These are phyloP conservation scores for Globisporangium solare DNA, from an alignment of 352 stramenopile species.

Conservation along the genomic window DNA sequence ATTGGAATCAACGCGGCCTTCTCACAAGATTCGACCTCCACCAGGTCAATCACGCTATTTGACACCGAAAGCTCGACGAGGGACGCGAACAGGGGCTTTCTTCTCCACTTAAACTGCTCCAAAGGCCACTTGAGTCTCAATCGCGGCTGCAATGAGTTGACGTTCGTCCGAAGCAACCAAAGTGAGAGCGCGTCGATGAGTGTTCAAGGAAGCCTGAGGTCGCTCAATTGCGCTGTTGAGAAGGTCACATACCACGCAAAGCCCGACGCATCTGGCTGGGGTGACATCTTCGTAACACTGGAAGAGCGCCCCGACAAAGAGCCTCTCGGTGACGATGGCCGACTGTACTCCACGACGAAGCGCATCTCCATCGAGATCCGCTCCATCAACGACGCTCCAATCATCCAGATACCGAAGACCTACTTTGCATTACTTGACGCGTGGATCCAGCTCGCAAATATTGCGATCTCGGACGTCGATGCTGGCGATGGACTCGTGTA, in stretches of 20 bases:
- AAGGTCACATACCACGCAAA: slow-evolving; percentile 43
- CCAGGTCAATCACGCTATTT: slow-evolving; percentile 34
- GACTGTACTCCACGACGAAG: slow-evolving; percentile 27
- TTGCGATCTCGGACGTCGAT: slow-evolving; percentile 40
- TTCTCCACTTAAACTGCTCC: slow-evolving; percentile 27
- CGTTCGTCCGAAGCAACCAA: neutral
- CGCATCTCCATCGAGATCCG: slow-evolving; percentile 35
- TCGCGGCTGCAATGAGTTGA: slow-evolving; percentile 14
- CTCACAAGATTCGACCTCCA: neutral
- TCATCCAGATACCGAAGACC: slow-evolving; percentile 20
- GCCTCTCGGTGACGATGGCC: slow-evolving; percentile 12
- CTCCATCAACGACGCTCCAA: slow-evolving; percentile 39
- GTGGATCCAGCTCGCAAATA: slow-evolving; percentile 22
- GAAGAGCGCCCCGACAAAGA: slow-evolving; percentile 12
- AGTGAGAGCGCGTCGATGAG: slow-evolving; percentile 7
- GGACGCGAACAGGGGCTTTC: slow-evolving; percentile 11
- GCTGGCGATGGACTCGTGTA: slow-evolving; percentile 35
- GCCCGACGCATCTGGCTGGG: slow-evolving; percentile 20
- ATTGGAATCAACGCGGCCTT: neutral
- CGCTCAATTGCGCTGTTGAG: slow-evolving; percentile 47
- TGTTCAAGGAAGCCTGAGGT: slow-evolving; percentile 23
- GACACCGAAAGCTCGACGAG: slow-evolving; percentile 18
- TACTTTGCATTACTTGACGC: slow-evolving; percentile 25
- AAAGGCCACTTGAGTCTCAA: slow-evolving; percentile 34
- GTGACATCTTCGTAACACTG: slow-evolving; percentile 42